Percentiles rank a stretch among this genome's conserved stretches.
Conservation (phyloP, 169 alveolate species). For the Perkinsus olseni region DNA sequence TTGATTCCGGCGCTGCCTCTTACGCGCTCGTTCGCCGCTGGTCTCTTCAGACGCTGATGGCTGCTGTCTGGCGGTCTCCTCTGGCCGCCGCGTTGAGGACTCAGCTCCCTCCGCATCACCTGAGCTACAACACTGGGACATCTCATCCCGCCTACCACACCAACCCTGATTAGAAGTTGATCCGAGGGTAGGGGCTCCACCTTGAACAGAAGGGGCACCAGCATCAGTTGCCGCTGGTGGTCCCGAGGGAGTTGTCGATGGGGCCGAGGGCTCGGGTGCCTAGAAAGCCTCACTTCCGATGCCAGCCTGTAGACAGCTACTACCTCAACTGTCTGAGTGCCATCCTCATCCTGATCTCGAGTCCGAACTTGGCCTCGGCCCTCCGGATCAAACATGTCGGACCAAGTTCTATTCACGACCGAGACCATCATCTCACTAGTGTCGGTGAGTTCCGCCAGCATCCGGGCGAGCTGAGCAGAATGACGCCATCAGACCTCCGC, state of each 20-base stretch:
- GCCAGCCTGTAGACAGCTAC: too few species aligned
- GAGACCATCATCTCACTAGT: neutral
- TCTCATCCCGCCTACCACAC: neutral
- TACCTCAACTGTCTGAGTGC: neutral
- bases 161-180: too few species aligned
- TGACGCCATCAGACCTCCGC: neutral
- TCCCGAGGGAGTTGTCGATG: neutral
- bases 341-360: neutral
- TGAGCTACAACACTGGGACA: too few species aligned
- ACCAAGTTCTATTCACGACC: neutral
- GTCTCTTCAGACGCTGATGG: too few species aligned
- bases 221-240: neutral
- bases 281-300: too few species aligned
- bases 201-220: neutral
- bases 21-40: neutral
- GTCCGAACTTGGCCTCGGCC: neutral
- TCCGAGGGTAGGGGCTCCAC: neutral
- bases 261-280: too few species aligned
- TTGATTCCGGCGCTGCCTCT: neutral
- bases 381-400: neutral
- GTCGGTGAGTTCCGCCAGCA: neutral
- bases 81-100: too few species aligned
- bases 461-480: neutral
- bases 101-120: too few species aligned
- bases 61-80: too few species aligned